Conservation (phyloP, 2,329 filamentous ascomycete species). For the Beauveria pseudobassiana region DNA sequence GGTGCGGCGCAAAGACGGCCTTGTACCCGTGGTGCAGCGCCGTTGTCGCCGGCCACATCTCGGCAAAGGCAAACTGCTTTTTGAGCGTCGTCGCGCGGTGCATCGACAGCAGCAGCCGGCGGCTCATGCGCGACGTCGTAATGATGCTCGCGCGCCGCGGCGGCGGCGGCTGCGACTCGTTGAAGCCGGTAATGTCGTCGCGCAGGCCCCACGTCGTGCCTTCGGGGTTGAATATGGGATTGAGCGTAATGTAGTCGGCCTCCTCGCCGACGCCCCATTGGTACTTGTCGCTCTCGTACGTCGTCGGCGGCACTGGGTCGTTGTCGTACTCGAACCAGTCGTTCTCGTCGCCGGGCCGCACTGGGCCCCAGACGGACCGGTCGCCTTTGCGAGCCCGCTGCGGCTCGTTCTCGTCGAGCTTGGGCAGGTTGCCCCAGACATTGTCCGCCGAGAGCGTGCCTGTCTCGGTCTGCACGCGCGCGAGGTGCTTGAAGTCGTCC, state of each 20-base stretch:
- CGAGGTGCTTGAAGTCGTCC: conserved; percentile 70
- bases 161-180: conserved; percentile 50
- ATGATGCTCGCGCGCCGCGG: conserved; percentile 82
- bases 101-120: conserved; percentile 75
- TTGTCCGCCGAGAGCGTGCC: conserved; percentile 59
- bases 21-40: conserved; percentile 90
- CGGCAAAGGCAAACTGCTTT: conserved; percentile 86
- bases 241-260: conserved; percentile 85
- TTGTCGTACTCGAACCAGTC: conserved; percentile 68
- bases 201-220: conserved; percentile 76
- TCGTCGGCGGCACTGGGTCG: conserved; percentile 64
- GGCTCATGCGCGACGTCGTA: conserved; percentile 76
- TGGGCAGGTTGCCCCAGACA: conserved; percentile 51
- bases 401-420: conserved; percentile 31
- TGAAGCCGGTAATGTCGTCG: conserved; percentile 80
- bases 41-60: conserved; percentile 90
- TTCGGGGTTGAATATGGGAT: conserved; percentile 83
- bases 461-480: conserved; percentile 66
- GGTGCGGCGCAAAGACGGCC: conserved; percentile 84
- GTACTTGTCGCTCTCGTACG: conserved; percentile 71
- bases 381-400: conserved; percentile 35
- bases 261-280: conserved; percentile 85
- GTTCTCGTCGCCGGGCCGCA: conserved; percentile 56
- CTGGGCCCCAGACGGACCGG: conserved; percentile 76
- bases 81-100: conserved; percentile 79